Conservation (phyloP, 73 alveolate species). For the Paramecium primaurelia region DNA sequence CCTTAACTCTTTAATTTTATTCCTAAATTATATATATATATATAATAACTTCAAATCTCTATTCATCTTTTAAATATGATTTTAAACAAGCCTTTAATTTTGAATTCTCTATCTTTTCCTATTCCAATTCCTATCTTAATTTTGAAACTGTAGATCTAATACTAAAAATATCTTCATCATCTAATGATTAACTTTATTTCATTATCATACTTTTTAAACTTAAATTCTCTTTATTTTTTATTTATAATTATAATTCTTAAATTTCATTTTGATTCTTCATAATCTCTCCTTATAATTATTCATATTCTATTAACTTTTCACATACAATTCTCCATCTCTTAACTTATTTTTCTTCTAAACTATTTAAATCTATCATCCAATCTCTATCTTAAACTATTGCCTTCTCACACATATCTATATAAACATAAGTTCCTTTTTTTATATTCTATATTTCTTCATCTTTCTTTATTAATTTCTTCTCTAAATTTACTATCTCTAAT, state of each 20-base stretch:
- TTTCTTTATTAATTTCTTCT: background rate
- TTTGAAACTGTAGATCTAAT: background rate
- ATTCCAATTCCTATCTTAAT: background rate
- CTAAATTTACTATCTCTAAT: background rate
- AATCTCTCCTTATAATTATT: background rate
- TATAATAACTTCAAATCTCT: background rate
- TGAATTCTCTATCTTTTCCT: background rate
- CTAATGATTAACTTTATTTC: conserved; percentile 3
- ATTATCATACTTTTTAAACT: background rate
- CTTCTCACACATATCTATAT: background rate
- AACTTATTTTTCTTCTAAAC: background rate
- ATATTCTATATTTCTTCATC: background rate
- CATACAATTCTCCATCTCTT: background rate
- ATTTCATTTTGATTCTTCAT: background rate
- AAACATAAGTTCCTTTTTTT: background rate
- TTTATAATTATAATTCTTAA: background rate
- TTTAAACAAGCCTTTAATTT: background rate
- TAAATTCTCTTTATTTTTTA: background rate
- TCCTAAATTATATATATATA: background rate
- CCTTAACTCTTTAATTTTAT: background rate
- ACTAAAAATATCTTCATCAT: background rate
- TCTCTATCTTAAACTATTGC: conserved; percentile 1
- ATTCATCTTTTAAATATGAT: background rate
- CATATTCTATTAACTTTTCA: background rate
- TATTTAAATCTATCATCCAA: conserved; percentile 1